Evolutionary conservation across 441 rosid genomes (phyloP), one percentile per base, ranked within the genome.

Genomic region (Viola pubescens): DNA sequence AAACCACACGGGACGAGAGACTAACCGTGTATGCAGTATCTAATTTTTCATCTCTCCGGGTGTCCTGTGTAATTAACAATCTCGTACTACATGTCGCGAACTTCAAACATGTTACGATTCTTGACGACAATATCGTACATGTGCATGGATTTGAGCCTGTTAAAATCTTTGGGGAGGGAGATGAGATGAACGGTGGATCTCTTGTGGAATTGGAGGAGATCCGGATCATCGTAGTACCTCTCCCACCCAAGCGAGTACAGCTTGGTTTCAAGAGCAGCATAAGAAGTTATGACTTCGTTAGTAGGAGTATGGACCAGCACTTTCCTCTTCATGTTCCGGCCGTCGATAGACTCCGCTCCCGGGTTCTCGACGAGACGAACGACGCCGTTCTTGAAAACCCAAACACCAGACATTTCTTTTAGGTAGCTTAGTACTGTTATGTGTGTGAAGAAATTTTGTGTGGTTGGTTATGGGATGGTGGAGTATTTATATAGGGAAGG

Each of bases 101-200:
- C 95, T 70, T 87, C 81, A 50, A 90, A 90, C 60, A 76, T 9
- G 70, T 82, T 81, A 11, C 83, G 88, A 60, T 84, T 87, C 68
- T 90, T 86, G 58, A 86, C 88, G 26, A 90, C 91, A 65, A 90
- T 82, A 64, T 90, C 95, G 54, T 69, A 88, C 97, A 90, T 88
- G 70, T 90, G 91, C 72, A 81, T 69, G 68, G 85, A 56, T 69
- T 77, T 86, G 75, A 90, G 73, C 77, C 60, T 84, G 69, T 43
- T 70, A 69, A 87, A 90, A 61, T 87, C 94, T 58, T 42, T 79
- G 2, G 97, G 97, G 57, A 90, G 94, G 38, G 91, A 84, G 66
- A 90, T 87, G 71, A 86, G 81, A 57, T 87, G 79, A 45, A 82
- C 65, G 1, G 88, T 76, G 50, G 91, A 79, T 48, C 78, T 47